Percentiles rank a stretch among this genome's conserved stretches.
Conservation (phyloP, 2,329 filamentous ascomycete genomes). For the Atkinsonella texensis region DNA sequence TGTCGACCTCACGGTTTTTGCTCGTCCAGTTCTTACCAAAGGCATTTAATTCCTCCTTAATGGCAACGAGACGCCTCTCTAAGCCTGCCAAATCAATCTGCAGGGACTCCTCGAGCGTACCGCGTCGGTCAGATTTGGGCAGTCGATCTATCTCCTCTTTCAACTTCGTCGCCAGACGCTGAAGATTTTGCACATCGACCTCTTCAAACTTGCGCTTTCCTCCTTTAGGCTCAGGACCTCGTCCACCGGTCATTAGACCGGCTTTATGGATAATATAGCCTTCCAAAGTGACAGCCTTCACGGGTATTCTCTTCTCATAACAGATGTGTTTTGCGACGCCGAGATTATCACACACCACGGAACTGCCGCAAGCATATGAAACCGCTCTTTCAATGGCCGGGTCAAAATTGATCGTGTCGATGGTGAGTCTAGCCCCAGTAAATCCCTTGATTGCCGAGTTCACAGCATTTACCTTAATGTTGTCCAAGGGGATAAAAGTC, state of each 20-base stretch:
- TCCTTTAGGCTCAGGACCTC: slow-evolving; percentile 62
- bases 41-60: slow-evolving; percentile 63
- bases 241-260: slow-evolving; percentile 91
- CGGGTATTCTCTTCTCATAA: slow-evolving; percentile 72
- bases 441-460: slow-evolving; percentile 88
- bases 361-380: slow-evolving; percentile 87
- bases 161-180: slow-evolving; percentile 62
- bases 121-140: slow-evolving; percentile 64
- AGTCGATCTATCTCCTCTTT: slow-evolving; percentile 68
- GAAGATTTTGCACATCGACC: slow-evolving; percentile 75
- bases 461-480: slow-evolving; percentile 86
- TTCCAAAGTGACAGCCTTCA: slow-evolving; percentile 89
- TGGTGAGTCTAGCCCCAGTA: slow-evolving; percentile 73
- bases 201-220: slow-evolving; percentile 80
- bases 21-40: slow-evolving; percentile 74
- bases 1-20: slow-evolving; percentile 70
- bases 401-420: slow-evolving; percentile 94
- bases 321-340: slow-evolving; percentile 80
- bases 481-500: slow-evolving; percentile 93
- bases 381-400: slow-evolving; percentile 80
- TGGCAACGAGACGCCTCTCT: slow-evolving; percentile 60
- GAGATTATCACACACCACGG: slow-evolving; percentile 84
- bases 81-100: slow-evolving; percentile 70
- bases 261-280: slow-evolving; percentile 96
- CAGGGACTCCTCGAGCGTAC: slow-evolving; percentile 67